Conservation (phyloP, 441 rosid genomes). For the Erysimum pusillum region DNA sequence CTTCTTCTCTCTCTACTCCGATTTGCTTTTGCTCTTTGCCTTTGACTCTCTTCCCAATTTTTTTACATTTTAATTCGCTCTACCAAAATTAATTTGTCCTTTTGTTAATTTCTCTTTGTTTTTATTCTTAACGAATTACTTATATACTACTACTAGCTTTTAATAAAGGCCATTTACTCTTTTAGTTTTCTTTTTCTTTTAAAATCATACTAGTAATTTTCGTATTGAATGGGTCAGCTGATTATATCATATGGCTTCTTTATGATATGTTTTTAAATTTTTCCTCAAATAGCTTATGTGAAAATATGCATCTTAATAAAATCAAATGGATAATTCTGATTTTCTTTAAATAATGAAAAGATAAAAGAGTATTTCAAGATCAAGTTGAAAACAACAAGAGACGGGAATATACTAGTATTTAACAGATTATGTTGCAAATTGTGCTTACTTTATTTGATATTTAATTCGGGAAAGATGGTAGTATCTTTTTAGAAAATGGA, state of each 20-base stretch:
- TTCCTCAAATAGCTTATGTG: neutral
- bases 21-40: conserved; percentile 42
- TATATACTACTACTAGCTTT: neutral
- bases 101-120: conserved; percentile 27
- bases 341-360: neutral
- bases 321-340: neutral
- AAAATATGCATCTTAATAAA: neutral
- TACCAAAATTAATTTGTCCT: conserved; percentile 28
- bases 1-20: conserved; percentile 33
- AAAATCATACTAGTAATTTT: neutral
- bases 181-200: neutral
- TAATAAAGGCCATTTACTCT: conserved; percentile 2
- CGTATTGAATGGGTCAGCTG: conserved; percentile 37
- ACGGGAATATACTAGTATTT: neutral
- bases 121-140: conserved; percentile 11
- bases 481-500: conserved; percentile 30
- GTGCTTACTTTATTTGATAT: conserved; percentile 16
- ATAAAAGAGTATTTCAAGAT: neutral
- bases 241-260: conserved; percentile 3
- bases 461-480: conserved; percentile 24
- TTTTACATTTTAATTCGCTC: conserved; percentile 25
- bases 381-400: conserved; percentile 24
- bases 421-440: conserved; percentile 19
- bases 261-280: neutral
- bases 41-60: conserved; percentile 45